These are phyloP conservation scores for Lolium multiflorum DNA, from an alignment of 176 grass and related monocot genomes.

Conservation along the genomic window DNA sequence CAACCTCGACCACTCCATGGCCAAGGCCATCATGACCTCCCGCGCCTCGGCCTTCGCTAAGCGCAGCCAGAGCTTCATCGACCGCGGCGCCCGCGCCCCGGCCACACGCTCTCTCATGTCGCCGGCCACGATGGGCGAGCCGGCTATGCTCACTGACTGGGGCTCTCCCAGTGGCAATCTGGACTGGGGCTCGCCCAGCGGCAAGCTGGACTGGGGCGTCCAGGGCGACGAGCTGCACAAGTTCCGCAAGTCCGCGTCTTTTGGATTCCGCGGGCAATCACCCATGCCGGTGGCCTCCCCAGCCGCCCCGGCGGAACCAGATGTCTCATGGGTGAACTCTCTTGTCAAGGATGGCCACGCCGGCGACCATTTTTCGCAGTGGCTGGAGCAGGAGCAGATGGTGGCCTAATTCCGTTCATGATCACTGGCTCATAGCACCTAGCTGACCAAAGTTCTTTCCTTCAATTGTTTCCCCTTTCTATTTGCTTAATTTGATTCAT, in stretches of 20 bases:
- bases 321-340: constrained; percentile 72
- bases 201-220: constrained; percentile 90
- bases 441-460: constrained; percentile 92
- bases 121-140: constrained; percentile 37
- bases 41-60: constrained; percentile 80
- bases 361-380: constrained; percentile 75
- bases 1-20: constrained; percentile 78
- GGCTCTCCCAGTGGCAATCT: constrained; percentile 77
- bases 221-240: constrained; percentile 98
- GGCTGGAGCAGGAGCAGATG: constrained; percentile 86
- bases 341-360: constrained; percentile 76
- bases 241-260: constrained; percentile 89
- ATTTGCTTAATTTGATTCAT: constrained; percentile 79
- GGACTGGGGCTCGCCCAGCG: constrained; percentile 88
- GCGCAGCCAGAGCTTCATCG: constrained; percentile 97
- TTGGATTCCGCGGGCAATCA: constrained; percentile 62
- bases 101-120: too few species aligned
- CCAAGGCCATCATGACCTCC: constrained; percentile 87
- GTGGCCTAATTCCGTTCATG: constrained; percentile 58
- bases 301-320: constrained; percentile 52
- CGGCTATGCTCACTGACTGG: constrained; percentile 77
- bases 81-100: constrained; percentile 56
- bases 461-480: constrained; percentile 77
- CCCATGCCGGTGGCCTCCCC: constrained; percentile 12
- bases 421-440: constrained; percentile 46